These are phyloP conservation scores for Plantago coronopus DNA, from an alignment of 305 asterid species.

Conservation along the genomic window DNA sequence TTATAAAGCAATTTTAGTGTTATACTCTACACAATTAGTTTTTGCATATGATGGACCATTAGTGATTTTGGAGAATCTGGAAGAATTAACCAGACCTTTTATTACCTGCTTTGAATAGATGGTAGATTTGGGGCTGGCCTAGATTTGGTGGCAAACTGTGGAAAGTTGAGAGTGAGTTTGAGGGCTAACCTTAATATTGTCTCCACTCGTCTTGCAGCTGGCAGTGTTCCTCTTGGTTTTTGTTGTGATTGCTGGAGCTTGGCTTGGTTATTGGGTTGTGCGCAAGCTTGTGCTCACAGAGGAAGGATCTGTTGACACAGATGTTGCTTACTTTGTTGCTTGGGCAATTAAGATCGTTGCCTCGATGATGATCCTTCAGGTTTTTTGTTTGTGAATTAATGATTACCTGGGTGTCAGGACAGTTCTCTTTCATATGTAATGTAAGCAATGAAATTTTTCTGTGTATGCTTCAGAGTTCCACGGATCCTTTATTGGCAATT, in stretches of 20 bases:
- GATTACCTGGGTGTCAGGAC: background rate
- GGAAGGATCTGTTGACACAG: slow-evolving; percentile 70
- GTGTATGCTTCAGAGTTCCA: slow-evolving; percentile 56
- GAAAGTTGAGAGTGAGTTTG: too few relatives aligned
- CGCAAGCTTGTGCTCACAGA: slow-evolving; percentile 77
- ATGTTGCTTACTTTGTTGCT: slow-evolving; percentile 66
- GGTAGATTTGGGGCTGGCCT: too few relatives aligned
- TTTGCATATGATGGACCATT: too few relatives aligned
- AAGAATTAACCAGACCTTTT: too few relatives aligned
- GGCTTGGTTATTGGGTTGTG: slow-evolving; percentile 92
- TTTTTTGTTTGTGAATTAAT: slow-evolving; percentile 28
- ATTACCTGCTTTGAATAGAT: too few relatives aligned
- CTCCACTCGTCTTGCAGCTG: slow-evolving; percentile 41
- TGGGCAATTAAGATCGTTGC: slow-evolving; percentile 83
- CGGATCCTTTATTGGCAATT: slow-evolving; percentile 66
- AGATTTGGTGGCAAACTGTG: too few relatives aligned
- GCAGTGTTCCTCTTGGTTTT: slow-evolving; percentile 56
- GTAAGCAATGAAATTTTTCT: slow-evolving; percentile 11
- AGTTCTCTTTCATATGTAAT: slow-evolving; percentile 7
- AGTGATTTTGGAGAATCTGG: too few relatives aligned
- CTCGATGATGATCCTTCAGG: slow-evolving; percentile 82
- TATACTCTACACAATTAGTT: too few relatives aligned
- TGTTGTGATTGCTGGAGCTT: slow-evolving; percentile 73
- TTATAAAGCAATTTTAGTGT: too few relatives aligned
- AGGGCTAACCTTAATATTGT: too few relatives aligned